Percentiles rank a stretch among this genome's conserved stretches.
These are phyloP conservation scores for Leishmania martiniquensis DNA, from an alignment of 208 protist genomes.

Conservation along the genomic window DNA sequence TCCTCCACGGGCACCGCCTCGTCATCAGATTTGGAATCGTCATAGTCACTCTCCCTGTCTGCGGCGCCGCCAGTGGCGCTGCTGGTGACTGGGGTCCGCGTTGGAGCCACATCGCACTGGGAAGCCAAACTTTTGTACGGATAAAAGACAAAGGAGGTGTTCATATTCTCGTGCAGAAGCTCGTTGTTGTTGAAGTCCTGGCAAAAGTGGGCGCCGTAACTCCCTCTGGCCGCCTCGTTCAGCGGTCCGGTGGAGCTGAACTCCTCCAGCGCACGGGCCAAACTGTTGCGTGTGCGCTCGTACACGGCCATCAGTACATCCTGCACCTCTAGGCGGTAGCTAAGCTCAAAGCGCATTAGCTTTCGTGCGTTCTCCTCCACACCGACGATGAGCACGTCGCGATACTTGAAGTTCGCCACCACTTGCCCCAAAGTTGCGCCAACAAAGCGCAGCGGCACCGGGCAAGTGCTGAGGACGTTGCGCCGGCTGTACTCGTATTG, in stretches of 20 bases:
- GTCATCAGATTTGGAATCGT: slow-evolving; percentile 16
- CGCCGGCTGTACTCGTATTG: slow-evolving; percentile 85
- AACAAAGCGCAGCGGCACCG: slow-evolving; percentile 64
- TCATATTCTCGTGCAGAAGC: slow-evolving; percentile 47
- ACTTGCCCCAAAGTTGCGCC: slow-evolving; percentile 44
- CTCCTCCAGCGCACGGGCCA: slow-evolving; percentile 48
- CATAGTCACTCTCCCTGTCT: slow-evolving; percentile 5
- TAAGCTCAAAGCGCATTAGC: slow-evolving; percentile 69
- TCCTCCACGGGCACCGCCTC: slow-evolving; percentile 28
- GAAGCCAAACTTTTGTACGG: slow-evolving; percentile 65
- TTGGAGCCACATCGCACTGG: slow-evolving; percentile 12
- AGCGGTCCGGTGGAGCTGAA: slow-evolving; percentile 41
- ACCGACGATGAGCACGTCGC: slow-evolving; percentile 74
- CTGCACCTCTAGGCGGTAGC: slow-evolving; percentile 50
- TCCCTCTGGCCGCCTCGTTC: slow-evolving; percentile 28
- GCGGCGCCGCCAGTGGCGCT: background rate
- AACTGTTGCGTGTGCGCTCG: slow-evolving; percentile 55
- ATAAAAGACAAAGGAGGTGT: slow-evolving; percentile 68
- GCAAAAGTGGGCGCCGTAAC: slow-evolving; percentile 42
- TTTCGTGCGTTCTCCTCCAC: slow-evolving; percentile 61
- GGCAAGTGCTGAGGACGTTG: slow-evolving; percentile 70
- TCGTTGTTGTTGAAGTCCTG: slow-evolving; percentile 40
- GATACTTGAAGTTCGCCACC: slow-evolving; percentile 56
- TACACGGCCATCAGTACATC: slow-evolving; percentile 77
- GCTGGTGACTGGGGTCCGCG: background rate